These are phyloP conservation scores for Lizonia empirigonia DNA, from an alignment of 2,329 filamentous ascomycete species.

Conservation along the genomic window DNA sequence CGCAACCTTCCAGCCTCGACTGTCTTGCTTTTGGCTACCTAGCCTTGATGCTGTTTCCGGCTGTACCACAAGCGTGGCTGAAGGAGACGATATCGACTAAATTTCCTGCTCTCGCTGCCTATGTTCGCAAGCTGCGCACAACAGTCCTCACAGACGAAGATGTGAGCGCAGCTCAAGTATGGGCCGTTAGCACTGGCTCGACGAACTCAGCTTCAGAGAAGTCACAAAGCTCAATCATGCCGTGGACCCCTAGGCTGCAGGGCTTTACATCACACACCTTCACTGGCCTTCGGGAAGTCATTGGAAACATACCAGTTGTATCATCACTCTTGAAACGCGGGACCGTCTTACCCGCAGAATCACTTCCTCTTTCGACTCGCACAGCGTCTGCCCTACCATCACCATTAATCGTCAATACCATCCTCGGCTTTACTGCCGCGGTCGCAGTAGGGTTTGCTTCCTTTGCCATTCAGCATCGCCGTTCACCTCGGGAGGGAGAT, in stretches of 20 bases:
- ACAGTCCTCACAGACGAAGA: slow-evolving; percentile 33
- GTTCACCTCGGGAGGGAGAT: slow-evolving; percentile 39
- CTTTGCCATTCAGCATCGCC: slow-evolving; percentile 41
- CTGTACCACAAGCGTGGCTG: slow-evolving; percentile 67
- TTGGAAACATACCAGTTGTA: slow-evolving; percentile 32
- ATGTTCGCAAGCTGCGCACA: slow-evolving; percentile 45
- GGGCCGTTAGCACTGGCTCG: slow-evolving; percentile 31
- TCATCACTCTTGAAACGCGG: slow-evolving; percentile 24
- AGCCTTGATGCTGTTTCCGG: slow-evolving; percentile 69
- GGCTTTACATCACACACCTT: slow-evolving; percentile 18
- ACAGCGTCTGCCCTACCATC: slow-evolving; percentile 37
- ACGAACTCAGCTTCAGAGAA: slow-evolving; percentile 1
- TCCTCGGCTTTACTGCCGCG: slow-evolving; percentile 31
- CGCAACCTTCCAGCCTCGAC: slow-evolving; percentile 69
- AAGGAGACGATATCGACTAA: slow-evolving; percentile 61
- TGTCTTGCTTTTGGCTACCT: slow-evolving; percentile 83
- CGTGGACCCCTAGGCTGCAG: slow-evolving; percentile 31
- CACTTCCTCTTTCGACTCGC: slow-evolving; percentile 13
- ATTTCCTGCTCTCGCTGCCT: slow-evolving; percentile 48
- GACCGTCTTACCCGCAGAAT: slow-evolving; percentile 14
- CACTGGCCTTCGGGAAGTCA: slow-evolving; percentile 27
- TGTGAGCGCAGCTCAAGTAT: slow-evolving; percentile 31
- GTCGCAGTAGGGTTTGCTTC: slow-evolving; percentile 32
- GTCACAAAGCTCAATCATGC: slow-evolving; percentile 18
- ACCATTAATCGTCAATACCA: slow-evolving; percentile 30